These are phyloP conservation scores for Anethum foeniculum DNA, from an alignment of 140 eudicot genomes.

Conservation along the genomic window DNA sequence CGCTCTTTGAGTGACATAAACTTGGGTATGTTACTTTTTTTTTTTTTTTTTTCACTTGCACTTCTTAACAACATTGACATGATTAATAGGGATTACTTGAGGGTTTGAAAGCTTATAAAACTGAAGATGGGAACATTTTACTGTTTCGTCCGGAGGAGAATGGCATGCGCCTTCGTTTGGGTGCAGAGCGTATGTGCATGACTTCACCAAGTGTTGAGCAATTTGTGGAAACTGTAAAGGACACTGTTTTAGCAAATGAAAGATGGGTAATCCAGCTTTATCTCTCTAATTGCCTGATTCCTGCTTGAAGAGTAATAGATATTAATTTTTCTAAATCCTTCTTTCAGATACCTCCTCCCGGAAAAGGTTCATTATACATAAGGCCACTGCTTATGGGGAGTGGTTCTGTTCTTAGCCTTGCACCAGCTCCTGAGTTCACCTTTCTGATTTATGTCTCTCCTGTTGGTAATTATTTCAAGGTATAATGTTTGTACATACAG, in stretches of 20 bases:
- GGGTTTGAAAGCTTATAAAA: conserved; percentile 83
- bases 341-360: conserved; percentile 90
- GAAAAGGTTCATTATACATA: conserved; percentile 86
- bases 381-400: conserved; percentile 95
- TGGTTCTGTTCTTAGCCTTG: conserved; percentile 90
- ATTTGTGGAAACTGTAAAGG: conserved; percentile 82
- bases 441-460: conserved; percentile 88
- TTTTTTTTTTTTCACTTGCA: background rate
- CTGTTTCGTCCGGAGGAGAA: conserved; percentile 94
- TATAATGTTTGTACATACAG: conserved; percentile 9
- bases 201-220: conserved; percentile 86
- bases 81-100: conserved; percentile 74
- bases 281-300: background rate
- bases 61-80: conserved; percentile 15
- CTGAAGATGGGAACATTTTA: conserved; percentile 65
- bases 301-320: background rate
- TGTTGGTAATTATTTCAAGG: conserved; percentile 98
- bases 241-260: conserved; percentile 78
- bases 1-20: background rate
- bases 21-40: background rate
- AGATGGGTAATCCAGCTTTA: conserved; percentile 62
- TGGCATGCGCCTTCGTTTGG: conserved; percentile 59
- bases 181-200: conserved; percentile 99
- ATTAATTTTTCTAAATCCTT: background rate
- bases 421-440: conserved; percentile 95